phyloP scores from a whole-genome alignment of 1,139 yeast species.

The Saccharomycopsis hybrid region DNA sequence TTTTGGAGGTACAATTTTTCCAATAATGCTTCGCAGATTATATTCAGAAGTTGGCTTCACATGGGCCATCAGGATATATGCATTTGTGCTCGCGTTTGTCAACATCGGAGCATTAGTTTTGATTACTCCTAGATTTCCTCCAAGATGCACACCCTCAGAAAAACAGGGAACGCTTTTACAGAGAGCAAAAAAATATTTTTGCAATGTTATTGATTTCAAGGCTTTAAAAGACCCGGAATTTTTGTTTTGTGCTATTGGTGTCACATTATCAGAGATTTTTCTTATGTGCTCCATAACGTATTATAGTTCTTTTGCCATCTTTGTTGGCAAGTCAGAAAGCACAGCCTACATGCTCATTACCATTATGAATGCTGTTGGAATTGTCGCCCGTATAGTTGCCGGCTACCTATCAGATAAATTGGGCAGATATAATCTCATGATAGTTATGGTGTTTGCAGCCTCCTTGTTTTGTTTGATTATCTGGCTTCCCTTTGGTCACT shows the following conservation, averaged over 20 bases:
- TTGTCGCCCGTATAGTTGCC: constrained; percentile 52
- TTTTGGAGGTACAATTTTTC: constrained; percentile 57
- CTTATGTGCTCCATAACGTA: constrained; percentile 48
- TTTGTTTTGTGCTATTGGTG: constrained; percentile 36
- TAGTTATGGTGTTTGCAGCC: constrained; percentile 36
- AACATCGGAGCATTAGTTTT: constrained; percentile 36
- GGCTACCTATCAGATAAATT: constrained; percentile 46
- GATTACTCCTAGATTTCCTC: constrained; percentile 39
- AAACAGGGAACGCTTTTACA: background rate
- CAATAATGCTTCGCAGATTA: constrained; percentile 48
- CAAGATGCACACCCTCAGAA: constrained; percentile 25
- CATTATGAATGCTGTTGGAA: constrained; percentile 51
- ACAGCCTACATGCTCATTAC: constrained; percentile 48
- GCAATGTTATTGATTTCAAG: constrained; percentile 5
- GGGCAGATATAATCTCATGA: constrained; percentile 54
- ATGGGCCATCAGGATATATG: constrained; percentile 58
- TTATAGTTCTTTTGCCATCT: constrained; percentile 48
- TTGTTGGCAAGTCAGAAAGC: constrained; percentile 46
- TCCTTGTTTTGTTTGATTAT: constrained; percentile 37
- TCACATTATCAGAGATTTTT: constrained; percentile 49
- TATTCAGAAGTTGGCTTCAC: constrained; percentile 47
- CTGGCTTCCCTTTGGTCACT: constrained; percentile 50
- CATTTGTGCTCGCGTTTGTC: constrained; percentile 41
- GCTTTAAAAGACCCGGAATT: constrained; percentile 36
- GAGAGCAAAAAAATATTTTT: background rate